A percentile compares a stretch with the other conserved stretches of the same genome.
phyloP scores from a whole-genome alignment of 768 basidiomycete genomes.

The Serendipita sp. region DNA sequence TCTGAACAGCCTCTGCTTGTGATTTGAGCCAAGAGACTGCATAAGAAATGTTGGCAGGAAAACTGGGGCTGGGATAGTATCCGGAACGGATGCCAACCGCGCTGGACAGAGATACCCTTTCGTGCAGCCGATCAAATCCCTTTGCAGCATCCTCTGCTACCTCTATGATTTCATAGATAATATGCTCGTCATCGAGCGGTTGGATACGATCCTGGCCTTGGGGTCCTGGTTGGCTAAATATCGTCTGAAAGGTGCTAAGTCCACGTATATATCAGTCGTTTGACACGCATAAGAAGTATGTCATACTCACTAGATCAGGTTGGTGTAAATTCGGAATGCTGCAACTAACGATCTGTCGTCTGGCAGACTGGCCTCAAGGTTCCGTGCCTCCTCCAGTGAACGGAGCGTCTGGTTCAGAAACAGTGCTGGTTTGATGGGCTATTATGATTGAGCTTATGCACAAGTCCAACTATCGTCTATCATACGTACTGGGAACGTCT shows the following conservation, averaged over 20 bases:
- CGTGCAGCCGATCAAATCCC: background rate
- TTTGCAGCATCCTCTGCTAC: background rate
- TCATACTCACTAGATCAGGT: background rate
- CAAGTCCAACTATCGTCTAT: background rate
- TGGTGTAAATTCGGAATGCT: background rate
- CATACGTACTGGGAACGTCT: background rate
- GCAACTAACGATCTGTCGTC: background rate
- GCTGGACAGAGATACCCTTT: background rate
- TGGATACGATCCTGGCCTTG: background rate
- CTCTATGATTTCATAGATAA: background rate
- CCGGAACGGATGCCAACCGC: background rate
- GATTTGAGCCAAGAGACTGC: background rate
- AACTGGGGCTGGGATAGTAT: background rate
- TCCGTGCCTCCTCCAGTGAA: background rate
- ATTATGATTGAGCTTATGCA: background rate
- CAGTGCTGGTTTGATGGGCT: slow-evolving; percentile 1
- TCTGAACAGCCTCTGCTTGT: background rate
- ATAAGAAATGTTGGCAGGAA: background rate
- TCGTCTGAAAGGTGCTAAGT: background rate
- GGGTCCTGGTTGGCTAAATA: background rate
- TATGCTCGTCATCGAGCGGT: background rate
- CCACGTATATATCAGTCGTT: no score
- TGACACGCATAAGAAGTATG: no score
- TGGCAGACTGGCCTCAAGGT: background rate
- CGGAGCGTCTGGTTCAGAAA: background rate